Conservation (phyloP, 371 early-diverging fungal genomes). For the Dinochytrium kinnereticum region DNA sequence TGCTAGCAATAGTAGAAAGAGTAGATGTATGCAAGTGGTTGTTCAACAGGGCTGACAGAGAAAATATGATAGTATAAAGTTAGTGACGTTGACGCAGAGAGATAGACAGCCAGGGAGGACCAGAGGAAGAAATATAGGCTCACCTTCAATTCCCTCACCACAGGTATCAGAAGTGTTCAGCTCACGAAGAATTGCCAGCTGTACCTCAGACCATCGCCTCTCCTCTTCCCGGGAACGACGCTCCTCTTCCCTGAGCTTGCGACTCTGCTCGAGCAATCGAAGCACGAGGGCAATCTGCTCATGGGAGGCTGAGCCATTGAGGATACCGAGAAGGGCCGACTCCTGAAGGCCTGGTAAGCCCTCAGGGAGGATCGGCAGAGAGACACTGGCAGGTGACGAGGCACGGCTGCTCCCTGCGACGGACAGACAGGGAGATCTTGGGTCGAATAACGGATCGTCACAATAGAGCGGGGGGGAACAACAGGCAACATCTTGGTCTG, state of each 20-base stretch:
- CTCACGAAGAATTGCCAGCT: slow-evolving; percentile 21
- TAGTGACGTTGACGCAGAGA: not conserved
- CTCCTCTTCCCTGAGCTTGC: slow-evolving; percentile 14
- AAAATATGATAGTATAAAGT: not conserved
- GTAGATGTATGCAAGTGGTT: slow-evolving; percentile 14
- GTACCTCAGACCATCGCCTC: slow-evolving; percentile 18
- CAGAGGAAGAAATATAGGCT: not conserved
- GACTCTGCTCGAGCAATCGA: not conserved
- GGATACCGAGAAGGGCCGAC: not conserved
- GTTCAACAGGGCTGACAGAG: slow-evolving; percentile 14
- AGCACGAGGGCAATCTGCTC: slow-evolving; percentile 11
- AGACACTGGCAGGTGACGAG: not conserved
- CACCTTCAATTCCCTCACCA: slow-evolving; percentile 13
- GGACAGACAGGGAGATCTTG: not conserved
- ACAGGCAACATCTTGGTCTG: too few relatives aligned
- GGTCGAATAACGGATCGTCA: slow-evolving; percentile 2
- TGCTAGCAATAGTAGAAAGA: not conserved
- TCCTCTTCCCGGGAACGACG: slow-evolving; percentile 20
- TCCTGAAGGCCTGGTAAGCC: not conserved
- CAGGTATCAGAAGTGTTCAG: slow-evolving; percentile 17
- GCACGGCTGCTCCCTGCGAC: not conserved
- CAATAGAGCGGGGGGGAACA: not conserved
- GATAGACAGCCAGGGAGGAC: not conserved
- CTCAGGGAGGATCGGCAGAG: slow-evolving; percentile 15
- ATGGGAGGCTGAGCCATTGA: slow-evolving; percentile 4